A percentile compares a stretch with the other conserved stretches of the same genome.
phyloP scores from a whole-genome alignment of 441 rosid species.

The Croton laevigatus region DNA sequence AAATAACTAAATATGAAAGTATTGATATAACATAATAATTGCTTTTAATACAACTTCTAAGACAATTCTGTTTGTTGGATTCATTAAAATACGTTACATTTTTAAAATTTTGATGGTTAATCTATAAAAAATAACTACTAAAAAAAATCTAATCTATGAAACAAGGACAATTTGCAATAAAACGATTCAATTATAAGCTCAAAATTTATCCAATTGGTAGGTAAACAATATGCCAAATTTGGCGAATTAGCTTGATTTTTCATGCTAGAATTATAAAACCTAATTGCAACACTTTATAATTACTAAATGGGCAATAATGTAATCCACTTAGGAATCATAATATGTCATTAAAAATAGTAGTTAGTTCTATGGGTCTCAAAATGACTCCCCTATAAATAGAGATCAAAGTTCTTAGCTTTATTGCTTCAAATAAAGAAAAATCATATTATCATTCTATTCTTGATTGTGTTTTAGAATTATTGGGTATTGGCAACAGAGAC shows the following conservation, averaged over 20 bases:
- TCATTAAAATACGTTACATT: no score
- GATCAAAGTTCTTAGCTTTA: conserved; percentile 9
- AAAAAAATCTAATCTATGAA: not conserved
- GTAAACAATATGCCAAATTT: not conserved
- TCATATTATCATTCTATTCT: not conserved
- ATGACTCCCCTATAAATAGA: conserved; percentile 14
- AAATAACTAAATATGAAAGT: no score
- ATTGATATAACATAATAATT: no score
- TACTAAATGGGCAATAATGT: not conserved
- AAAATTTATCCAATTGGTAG: conserved; percentile 10
- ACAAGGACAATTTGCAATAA: not conserved
- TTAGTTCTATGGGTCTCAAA: not conserved
- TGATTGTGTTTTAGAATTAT: no score
- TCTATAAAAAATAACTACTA: no score
- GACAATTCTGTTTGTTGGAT: no score
- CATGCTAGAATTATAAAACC: conserved; percentile 23
- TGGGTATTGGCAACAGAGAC: no score
- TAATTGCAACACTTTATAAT: not conserved
- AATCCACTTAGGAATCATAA: conserved; percentile 19
- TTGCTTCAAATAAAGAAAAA: conserved; percentile 1
- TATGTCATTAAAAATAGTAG: not conserved
- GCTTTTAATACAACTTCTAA: no score
- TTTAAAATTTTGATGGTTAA: no score
- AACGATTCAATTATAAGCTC: not conserved
- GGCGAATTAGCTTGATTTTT: conserved; percentile 40